Percentiles rank a stretch among this genome's conserved stretches.
Evolutionary conservation across 768 basidiomycete species (phyloP).

Genomic region (Agaricus blazei): DNA sequence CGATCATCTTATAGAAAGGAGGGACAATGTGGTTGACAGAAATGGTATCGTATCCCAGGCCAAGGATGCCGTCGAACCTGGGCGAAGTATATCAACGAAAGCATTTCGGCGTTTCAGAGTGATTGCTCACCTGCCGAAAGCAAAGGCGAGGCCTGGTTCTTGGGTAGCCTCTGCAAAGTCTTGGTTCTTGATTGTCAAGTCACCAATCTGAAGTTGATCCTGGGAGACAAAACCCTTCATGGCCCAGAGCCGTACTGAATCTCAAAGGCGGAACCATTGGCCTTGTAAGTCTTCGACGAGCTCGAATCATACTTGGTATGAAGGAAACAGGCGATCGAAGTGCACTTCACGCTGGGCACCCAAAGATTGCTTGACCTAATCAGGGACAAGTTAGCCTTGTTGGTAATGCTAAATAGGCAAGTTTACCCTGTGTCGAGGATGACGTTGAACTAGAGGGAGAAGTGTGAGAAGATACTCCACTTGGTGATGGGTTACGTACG

Average conservation of each 20-base stretch:
- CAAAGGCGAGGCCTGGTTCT: constrained; percentile 96
- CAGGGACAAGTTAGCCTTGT: not conserved
- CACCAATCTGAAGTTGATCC: constrained; percentile 78
- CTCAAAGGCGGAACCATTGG: constrained; percentile 83
- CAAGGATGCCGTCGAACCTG: constrained; percentile 94
- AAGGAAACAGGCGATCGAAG: constrained; percentile 89
- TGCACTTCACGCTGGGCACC: constrained; percentile 82
- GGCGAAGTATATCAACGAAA: not conserved
- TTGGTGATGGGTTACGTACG: constrained; percentile 33
- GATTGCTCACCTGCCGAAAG: constrained; percentile 80
- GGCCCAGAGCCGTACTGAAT: constrained; percentile 93
- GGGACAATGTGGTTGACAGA: constrained; percentile 90
- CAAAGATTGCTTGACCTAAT: constrained; percentile 85
- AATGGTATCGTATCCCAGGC: constrained; percentile 93
- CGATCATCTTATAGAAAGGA: constrained; percentile 92
- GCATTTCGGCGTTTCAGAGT: not conserved
- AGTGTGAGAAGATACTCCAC: constrained; percentile 3
- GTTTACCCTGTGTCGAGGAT: constrained; percentile 85
- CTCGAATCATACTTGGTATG: constrained; percentile 87
- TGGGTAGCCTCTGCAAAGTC: constrained; percentile 95
- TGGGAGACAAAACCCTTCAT: constrained; percentile 95
- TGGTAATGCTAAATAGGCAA: not conserved
- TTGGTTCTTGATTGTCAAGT: constrained; percentile 65
- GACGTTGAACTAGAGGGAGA: constrained; percentile 71
- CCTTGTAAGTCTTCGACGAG: constrained; percentile 78